Base-by-base conservation (phyloP, 768 basidiomycete genomes). In the Boletus sp. region DNA sequence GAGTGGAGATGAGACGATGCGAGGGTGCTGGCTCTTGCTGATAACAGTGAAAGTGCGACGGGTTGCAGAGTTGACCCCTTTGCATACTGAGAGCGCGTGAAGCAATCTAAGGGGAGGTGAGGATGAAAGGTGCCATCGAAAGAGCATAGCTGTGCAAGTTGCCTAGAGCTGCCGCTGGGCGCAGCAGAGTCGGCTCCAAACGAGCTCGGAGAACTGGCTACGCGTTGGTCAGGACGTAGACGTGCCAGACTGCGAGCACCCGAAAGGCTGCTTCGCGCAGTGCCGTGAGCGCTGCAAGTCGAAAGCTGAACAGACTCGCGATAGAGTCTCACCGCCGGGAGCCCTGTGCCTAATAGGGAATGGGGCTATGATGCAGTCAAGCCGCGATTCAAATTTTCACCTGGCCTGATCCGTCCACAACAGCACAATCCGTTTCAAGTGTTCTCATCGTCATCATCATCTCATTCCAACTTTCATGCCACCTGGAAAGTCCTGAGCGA, bases 201-300 rank as follows among this genome's bases (percentile, higher is more conserved):
- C 20, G 84, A 86, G 60, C 70, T 83, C 30, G 75, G 70, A 3
- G 71, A 57, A 2, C 78, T 80, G 17, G 83, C 83, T 60, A 50
- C 48, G 11, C 5, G 42, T 15, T 47, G 20, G 47, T 49, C n/a
- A 49, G 7, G 64, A 75, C 20, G 45, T 40, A 55, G 32, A 39
- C 50, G 7, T 20, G 39, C 12, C 20, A 49, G 36, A 49, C 42
- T 33, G 39, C 54, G 15, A 56, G 49, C 32, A 64, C 55, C 49
- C 36, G 15, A 52, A 36, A 52, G 44, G 48, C 47, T 48, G 53
- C 60, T n/a, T 30, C 10, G 29, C 15, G 42, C 77, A 20, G 81
- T 37, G 37, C 18, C 11, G 33, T 52, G 37, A 30, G 15, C 17
- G 28, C 20, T 45, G 32, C 28, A 55, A 30, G 17, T 55, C 33